Evolutionary conservation across 108 stramenopile species (phyloP).

Genomic region (Discostella stelligeroides): DNA sequence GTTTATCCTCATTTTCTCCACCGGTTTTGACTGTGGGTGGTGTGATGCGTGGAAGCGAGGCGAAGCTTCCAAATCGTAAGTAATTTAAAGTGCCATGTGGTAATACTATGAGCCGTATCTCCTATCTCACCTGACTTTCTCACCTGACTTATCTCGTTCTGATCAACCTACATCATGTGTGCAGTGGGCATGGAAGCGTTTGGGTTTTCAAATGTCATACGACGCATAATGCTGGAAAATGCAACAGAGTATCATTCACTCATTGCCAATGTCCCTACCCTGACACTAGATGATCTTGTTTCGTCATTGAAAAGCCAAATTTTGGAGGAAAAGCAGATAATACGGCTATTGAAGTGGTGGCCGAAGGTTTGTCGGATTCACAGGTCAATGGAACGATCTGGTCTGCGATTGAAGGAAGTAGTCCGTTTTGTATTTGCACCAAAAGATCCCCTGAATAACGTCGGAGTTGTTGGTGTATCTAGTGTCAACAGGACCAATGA

Average conservation of each 20-base stretch:
- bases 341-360: conserved; percentile 76
- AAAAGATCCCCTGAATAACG: conserved; percentile 14
- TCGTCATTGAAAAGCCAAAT: conserved; percentile 37
- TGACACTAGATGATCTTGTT: conserved; percentile 59
- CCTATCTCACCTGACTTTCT: conserved; percentile 10
- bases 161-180: neutral
- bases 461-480: neutral
- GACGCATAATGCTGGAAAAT: conserved; percentile 54
- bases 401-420: conserved; percentile 51
- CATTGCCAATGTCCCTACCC: conserved; percentile 57
- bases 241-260: conserved; percentile 74
- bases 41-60: conserved; percentile 65
- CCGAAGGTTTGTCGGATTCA: conserved; percentile 56
- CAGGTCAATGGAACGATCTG: conserved; percentile 28
- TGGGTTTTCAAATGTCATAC: conserved; percentile 34
- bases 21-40: conserved; percentile 70
- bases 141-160: neutral
- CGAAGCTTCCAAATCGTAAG: conserved; percentile 63
- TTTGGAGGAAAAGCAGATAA: conserved; percentile 48
- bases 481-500: neutral
- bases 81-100: conserved; percentile 38
- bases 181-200: conserved; percentile 32
- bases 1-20: conserved; percentile 56
- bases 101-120: conserved; percentile 45
- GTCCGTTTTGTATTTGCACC: conserved; percentile 45